These are phyloP conservation scores for Alternaria rosae DNA, from an alignment of 2,329 filamentous ascomycete genomes.

Conservation along the genomic window DNA sequence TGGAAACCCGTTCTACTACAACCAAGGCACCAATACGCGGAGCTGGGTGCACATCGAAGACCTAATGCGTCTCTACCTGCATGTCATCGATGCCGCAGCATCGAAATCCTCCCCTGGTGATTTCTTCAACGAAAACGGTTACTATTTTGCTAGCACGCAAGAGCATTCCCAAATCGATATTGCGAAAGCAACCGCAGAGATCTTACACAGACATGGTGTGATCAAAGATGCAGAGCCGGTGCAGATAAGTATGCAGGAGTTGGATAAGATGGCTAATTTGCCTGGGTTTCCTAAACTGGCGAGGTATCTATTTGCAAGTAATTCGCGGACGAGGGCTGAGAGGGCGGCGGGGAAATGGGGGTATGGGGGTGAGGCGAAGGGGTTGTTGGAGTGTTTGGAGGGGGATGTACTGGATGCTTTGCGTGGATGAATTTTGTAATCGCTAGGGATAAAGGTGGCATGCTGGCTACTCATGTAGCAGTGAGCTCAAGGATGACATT, in stretches of 20 bases:
- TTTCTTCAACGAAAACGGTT: conserved; percentile 63
- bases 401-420: conserved; percentile 32
- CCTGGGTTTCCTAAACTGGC: conserved; percentile 31
- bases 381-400: conserved; percentile 56
- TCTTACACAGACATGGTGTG: conserved; percentile 36
- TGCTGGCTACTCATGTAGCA: background rate
- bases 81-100: conserved; percentile 63
- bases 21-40: conserved; percentile 63
- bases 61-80: conserved; percentile 61
- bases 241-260: conserved; percentile 28
- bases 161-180: conserved; percentile 41
- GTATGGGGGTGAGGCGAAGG: conserved; percentile 61
- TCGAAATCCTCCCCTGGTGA: conserved; percentile 39
- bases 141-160: conserved; percentile 56
- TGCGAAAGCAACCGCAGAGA: conserved; percentile 29
- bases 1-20: conserved; percentile 60
- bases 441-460: background rate
- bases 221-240: conserved; percentile 32
- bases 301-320: conserved; percentile 55
- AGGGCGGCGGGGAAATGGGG: conserved; percentile 62
- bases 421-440: background rate
- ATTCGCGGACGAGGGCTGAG: conserved; percentile 63
- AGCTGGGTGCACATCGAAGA: conserved; percentile 67
- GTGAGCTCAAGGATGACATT: background rate
- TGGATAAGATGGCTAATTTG: conserved; percentile 36